Percentiles rank a stretch among this genome's conserved stretches.
phyloP scores from a whole-genome alignment of 352 stramenopile genomes.

The Elongisporangium undulatum region DNA sequence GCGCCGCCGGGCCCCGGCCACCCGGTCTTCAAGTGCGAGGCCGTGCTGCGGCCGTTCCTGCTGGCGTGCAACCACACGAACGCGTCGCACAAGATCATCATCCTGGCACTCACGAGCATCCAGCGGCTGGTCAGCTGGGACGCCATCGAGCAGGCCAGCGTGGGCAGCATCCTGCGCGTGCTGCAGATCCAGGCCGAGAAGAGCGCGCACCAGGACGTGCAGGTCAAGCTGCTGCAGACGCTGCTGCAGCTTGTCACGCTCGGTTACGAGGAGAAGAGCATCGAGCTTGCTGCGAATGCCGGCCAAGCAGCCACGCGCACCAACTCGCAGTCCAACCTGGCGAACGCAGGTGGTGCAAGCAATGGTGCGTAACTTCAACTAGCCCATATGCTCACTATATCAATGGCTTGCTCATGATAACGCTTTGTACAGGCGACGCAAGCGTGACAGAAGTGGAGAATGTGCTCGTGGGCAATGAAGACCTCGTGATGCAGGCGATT shows the following conservation, averaged over 20 bases:
- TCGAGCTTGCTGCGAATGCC: not conserved
- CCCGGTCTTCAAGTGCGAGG: conserved; percentile 91
- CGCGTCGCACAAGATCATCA: conserved; percentile 91
- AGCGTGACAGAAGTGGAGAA: conserved; percentile 15
- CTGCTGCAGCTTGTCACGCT: conserved; percentile 84
- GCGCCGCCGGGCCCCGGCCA: conserved; percentile 87
- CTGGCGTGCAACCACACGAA: conserved; percentile 97
- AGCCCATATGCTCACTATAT: not conserved
- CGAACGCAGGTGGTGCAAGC: not conserved
- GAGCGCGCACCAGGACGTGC: conserved; percentile 74
- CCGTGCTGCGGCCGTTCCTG: conserved; percentile 95
- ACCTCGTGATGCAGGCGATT: conserved; percentile 85
- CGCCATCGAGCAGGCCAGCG: conserved; percentile 92
- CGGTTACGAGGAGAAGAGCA: conserved; percentile 56
- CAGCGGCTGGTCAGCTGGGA: conserved; percentile 94
- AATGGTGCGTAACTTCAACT: not conserved
- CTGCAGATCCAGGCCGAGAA: conserved; percentile 95
- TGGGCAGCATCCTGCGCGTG: conserved; percentile 93
- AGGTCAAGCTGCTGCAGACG: conserved; percentile 88
- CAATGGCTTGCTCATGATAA: not conserved
- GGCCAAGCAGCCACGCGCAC: not conserved
- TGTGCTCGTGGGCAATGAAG: conserved; percentile 71
- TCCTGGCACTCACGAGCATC: conserved; percentile 93
- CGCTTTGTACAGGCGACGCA: not conserved
- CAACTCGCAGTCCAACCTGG: not conserved